Evolutionary conservation across 108 stramenopile species (phyloP), one percentile per base, ranked within the genome.

Genomic region (Skeletonema menzelii): DNA sequence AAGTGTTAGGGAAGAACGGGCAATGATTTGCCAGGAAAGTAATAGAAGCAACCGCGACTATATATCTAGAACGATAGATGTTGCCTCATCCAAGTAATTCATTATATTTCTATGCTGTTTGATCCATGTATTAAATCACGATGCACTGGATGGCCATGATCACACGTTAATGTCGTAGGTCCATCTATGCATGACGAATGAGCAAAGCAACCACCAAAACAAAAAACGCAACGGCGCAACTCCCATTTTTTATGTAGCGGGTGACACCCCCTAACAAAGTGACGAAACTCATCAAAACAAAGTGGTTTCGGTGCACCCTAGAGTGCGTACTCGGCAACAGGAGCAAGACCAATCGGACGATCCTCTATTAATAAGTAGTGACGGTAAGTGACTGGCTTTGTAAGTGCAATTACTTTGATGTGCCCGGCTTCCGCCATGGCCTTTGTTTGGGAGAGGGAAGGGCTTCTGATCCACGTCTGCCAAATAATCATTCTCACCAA

Each of bases 1-100:
- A 69, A 40, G 67, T 69, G 17, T 53, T 79, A 34, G 63, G 67
- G 19, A 68, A 67, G 67, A 68, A 46, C 34, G 72, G 72, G 7
- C 49, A 22, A 8, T 53, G 20, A 49, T 7, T 22, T 2, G 44
- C 44, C 17, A 17, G 3, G 15, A 3, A 4, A 8, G 8, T 46
- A 15, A 17, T 0, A 15, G 44, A 46, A 46, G n/a, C 15, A 1
- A 1, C 3, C 17, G n/a, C 15, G 3, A 1, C 3, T 46, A 6
- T 35, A 35, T 8, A 8, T 17, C 6, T 15, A 17, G 40, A 7
- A 17, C 1, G 17, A 19, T 7, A 32, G 31, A 32, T 32, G 1
- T 7, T 7, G 31, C 46, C n/a, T 19, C 19, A 53, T 24, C 22
- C 22, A 53, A 53, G 49, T 53, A 53, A 22, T 53, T 53, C 49